phyloP scores from a whole-genome alignment of 768 basidiomycete genomes.

The Tylopilus vinaceipallidus region DNA sequence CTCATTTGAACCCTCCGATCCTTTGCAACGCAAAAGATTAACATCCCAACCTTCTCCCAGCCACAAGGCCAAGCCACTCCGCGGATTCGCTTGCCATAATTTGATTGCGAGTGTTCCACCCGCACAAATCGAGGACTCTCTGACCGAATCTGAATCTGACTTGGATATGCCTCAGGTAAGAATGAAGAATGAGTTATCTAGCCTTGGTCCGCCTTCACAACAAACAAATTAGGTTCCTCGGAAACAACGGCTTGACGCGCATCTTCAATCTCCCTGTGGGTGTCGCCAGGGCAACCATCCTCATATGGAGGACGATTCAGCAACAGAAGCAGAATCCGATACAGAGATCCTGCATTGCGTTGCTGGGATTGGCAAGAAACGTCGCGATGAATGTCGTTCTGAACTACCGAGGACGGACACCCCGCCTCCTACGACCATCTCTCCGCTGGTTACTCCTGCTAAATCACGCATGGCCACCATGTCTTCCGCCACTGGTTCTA shows the following conservation, averaged over 20 bases:
- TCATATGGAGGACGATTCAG: slow-evolving; percentile 24
- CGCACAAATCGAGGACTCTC: slow-evolving; percentile 23
- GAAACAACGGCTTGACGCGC: background rate
- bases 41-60: slow-evolving; percentile 1
- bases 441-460: slow-evolving; percentile 29
- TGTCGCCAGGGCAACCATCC: background rate
- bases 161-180: slow-evolving; percentile 10
- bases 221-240: background rate
- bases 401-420: slow-evolving; percentile 2
- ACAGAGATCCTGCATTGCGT: slow-evolving; percentile 23
- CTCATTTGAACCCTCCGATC: background rate
- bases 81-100: background rate
- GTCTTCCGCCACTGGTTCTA: background rate
- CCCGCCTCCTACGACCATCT: slow-evolving; percentile 16
- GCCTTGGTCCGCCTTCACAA: background rate
- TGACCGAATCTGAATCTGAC: slow-evolving; percentile 34
- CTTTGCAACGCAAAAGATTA: background rate
- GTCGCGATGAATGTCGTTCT: background rate
- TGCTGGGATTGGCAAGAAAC: slow-evolving; percentile 17
- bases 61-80: slow-evolving; percentile 1
- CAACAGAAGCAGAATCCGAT: slow-evolving; percentile 35
- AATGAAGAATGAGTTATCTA: background rate
- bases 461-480: slow-evolving; percentile 12
- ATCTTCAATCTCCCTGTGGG: background rate
- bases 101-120: slow-evolving; percentile 8